A percentile compares a stretch with the other conserved stretches of the same genome.
These are phyloP conservation scores for Colletotrichum lindemuthianum DNA, from an alignment of 2,329 filamentous ascomycete species.

Conservation along the genomic window DNA sequence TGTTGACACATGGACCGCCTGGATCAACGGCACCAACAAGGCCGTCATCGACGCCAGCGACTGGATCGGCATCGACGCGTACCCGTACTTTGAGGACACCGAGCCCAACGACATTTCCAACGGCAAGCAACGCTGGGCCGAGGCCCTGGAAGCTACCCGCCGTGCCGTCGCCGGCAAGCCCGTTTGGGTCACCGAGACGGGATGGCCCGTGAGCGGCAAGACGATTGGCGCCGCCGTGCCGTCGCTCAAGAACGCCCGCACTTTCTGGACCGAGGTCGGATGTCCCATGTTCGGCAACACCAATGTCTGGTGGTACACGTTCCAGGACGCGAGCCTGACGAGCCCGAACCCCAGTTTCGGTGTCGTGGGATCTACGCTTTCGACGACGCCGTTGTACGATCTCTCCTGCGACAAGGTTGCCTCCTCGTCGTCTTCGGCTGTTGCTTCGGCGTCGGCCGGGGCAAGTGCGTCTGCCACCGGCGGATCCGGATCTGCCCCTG, in stretches of 20 bases:
- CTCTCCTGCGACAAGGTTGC: slow-evolving; percentile 63
- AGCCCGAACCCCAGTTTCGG: slow-evolving; percentile 77
- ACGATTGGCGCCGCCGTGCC: slow-evolving; percentile 71
- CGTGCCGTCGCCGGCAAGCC: slow-evolving; percentile 71
- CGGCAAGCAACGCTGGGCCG: slow-evolving; percentile 74
- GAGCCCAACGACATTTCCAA: slow-evolving; percentile 72
- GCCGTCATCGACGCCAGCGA: slow-evolving; percentile 76
- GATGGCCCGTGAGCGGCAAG: slow-evolving; percentile 81
- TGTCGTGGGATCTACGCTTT: slow-evolving; percentile 66
- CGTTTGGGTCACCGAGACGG: slow-evolving; percentile 90
- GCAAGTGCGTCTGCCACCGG: slow-evolving; percentile 1
- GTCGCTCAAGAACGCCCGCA: slow-evolving; percentile 73
- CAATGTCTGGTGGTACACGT: slow-evolving; percentile 81
- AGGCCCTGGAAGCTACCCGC: slow-evolving; percentile 70
- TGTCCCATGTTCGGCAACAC: slow-evolving; percentile 74
- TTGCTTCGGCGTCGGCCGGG: slow-evolving; percentile 28
- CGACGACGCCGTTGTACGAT: slow-evolving; percentile 68
- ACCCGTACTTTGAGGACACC: slow-evolving; percentile 84
- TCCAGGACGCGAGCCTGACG: slow-evolving; percentile 71
- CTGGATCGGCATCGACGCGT: slow-evolving; percentile 86
- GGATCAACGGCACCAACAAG: slow-evolving; percentile 77
- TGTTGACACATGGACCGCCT: slow-evolving; percentile 90
- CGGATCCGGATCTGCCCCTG: slow-evolving; percentile 32
- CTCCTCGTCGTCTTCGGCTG: slow-evolving; percentile 26
- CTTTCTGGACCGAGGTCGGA: slow-evolving; percentile 83